Conservation (phyloP, 345 rosid genomes). For the Anastatica hierochuntica region DNA sequence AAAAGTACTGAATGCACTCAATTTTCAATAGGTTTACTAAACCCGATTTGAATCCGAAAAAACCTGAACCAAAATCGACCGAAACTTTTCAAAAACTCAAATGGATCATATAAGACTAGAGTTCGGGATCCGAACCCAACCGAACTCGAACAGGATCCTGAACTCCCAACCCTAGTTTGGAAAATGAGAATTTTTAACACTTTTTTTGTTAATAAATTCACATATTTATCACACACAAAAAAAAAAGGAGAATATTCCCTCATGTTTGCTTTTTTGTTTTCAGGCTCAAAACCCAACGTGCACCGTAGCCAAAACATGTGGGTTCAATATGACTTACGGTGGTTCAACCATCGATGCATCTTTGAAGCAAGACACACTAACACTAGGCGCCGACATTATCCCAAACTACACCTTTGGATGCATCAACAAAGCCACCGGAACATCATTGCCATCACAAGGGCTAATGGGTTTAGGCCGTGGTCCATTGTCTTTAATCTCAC, state of each 20-base stretch:
- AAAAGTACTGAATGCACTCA: too few species aligned
- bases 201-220: too few species aligned
- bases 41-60: too few species aligned
- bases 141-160: too few species aligned
- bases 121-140: too few species aligned
- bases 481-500: conserved; percentile 66
- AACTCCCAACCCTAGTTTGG: too few species aligned
- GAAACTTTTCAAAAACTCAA: too few species aligned
- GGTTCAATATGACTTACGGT: conserved; percentile 77
- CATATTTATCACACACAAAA: too few species aligned
- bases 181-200: too few species aligned
- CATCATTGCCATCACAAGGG: conserved; percentile 76
- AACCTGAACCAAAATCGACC: too few species aligned
- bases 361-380: conserved; percentile 55
- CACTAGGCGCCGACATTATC: conserved; percentile 47
- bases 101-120: too few species aligned
- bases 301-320: conserved; percentile 44
- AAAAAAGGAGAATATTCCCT: neutral
- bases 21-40: too few species aligned
- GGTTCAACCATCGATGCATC: conserved; percentile 56
- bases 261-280: neutral
- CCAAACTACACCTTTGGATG: conserved; percentile 79
- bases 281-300: conserved; percentile 71
- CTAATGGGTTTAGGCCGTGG: conserved; percentile 85
- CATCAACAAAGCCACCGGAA: conserved; percentile 54